These are phyloP conservation scores for Musa balbisiana DNA, from an alignment of 202 grass and related monocot genomes.

Conservation along the genomic window DNA sequence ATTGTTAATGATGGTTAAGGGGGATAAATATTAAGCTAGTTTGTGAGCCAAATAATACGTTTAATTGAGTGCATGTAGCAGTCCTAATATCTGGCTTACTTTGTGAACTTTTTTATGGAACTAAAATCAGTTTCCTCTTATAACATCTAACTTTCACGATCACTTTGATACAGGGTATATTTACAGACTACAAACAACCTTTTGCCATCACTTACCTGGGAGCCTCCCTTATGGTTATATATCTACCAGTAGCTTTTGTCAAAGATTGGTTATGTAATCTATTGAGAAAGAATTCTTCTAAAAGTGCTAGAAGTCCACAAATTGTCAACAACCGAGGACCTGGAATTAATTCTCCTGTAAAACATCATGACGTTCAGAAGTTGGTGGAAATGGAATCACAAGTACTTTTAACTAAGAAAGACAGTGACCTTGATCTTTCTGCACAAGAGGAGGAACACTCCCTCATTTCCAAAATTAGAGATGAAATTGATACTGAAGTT, in stretches of 20 bases:
- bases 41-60: background rate
- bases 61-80: background rate
- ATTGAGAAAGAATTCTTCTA: constrained; percentile 34
- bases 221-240: constrained; percentile 88
- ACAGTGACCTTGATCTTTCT: constrained; percentile 41
- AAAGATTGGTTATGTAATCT: constrained; percentile 66
- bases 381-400: constrained; percentile 81
- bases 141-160: constrained; percentile 13
- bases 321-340: constrained; percentile 44
- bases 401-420: constrained; percentile 45
- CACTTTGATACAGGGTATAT: constrained; percentile 64
- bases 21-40: background rate
- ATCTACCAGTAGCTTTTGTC: constrained; percentile 72
- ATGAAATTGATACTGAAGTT: constrained; percentile 25
- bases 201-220: constrained; percentile 90
- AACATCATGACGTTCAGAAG: constrained; percentile 49
- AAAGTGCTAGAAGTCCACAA: constrained; percentile 38
- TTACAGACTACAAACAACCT: constrained; percentile 80
- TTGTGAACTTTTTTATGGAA: background rate
- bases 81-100: background rate
- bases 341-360: constrained; percentile 38
- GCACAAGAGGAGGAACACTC: constrained; percentile 47
- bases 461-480: constrained; percentile 40
- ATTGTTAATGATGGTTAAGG: background rate
- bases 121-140: background rate